A percentile compares a stretch with the other conserved stretches of the same genome.
Evolutionary conservation across 2,329 filamentous ascomycete species (phyloP).

Genomic region (Leptographium galeiforme): DNA sequence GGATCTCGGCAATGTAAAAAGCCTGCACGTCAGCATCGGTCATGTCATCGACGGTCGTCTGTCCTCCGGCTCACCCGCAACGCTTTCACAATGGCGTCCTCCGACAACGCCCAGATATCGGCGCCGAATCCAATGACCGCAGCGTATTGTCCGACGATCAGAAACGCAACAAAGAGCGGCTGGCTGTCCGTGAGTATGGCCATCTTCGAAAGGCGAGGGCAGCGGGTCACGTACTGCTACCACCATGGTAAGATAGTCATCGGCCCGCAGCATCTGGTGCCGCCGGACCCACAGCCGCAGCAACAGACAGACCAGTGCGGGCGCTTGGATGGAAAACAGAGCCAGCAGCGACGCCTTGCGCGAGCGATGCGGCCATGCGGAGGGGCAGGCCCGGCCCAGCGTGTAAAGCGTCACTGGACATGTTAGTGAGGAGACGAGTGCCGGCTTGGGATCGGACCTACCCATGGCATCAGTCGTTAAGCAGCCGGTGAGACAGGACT

Average conservation of each 20-base stretch:
- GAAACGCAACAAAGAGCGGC: constrained; percentile 19
- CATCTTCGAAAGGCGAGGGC: background rate
- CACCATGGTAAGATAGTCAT: constrained; percentile 27
- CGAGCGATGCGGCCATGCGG: constrained; percentile 14
- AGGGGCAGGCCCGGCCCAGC: background rate
- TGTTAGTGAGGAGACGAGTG: background rate
- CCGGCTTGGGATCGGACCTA: background rate
- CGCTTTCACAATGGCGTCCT: constrained; percentile 15
- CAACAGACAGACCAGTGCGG: constrained; percentile 20
- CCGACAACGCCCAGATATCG: constrained; percentile 23
- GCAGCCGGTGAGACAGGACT: background rate
- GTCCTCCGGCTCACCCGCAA: constrained; percentile 17
- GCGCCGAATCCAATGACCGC: constrained; percentile 19
- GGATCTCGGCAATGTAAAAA: constrained; percentile 20
- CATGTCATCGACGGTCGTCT: background rate
- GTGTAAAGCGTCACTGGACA: background rate
- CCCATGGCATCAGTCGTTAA: background rate
- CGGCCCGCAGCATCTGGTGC: constrained; percentile 18
- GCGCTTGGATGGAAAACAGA: constrained; percentile 22
- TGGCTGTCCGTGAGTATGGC: constrained; percentile 1
- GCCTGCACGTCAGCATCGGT: constrained; percentile 12
- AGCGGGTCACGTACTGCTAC: constrained; percentile 16
- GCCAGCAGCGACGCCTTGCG: constrained; percentile 19
- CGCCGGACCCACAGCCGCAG: constrained; percentile 24
- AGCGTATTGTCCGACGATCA: constrained; percentile 19